Evolutionary conservation across 1,284 basidiomycete genomes (phyloP).

Genomic region (Irpex lacteus): DNA sequence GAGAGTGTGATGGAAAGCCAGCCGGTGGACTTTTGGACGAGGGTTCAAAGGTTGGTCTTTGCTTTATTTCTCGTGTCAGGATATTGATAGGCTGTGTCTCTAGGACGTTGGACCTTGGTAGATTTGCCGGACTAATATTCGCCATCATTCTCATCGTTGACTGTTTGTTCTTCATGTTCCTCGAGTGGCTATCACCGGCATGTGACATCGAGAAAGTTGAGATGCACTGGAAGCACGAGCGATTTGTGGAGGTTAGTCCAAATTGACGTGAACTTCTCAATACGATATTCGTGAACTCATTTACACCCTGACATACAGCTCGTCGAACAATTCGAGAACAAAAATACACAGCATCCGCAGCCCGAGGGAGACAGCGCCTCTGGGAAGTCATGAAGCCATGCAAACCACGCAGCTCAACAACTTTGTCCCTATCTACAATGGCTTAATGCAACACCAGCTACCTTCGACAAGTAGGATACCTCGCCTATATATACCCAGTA

Average conservation of each 20-base stretch:
- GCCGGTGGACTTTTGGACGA: slow-evolving; percentile 64
- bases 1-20: slow-evolving; percentile 57
- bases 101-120: slow-evolving; percentile 43
- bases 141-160: slow-evolving; percentile 78
- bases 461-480: no score
- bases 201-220: slow-evolving; percentile 68
- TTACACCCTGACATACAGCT: not conserved
- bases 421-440: no score
- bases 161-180: slow-evolving; percentile 72
- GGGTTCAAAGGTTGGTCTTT: slow-evolving; percentile 62
- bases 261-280: not conserved
- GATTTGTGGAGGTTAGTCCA: slow-evolving; percentile 31
- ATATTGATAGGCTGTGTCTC: slow-evolving; percentile 17
- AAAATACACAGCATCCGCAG: not conserved
- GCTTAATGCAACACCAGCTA: no score
- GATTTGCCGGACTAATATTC: slow-evolving; percentile 76
- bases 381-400: no score
- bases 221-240: slow-evolving; percentile 39
- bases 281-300: not conserved
- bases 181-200: slow-evolving; percentile 76
- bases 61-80: not conserved
- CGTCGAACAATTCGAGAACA: not conserved
- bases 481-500: no score
- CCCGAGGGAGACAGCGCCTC: no score
- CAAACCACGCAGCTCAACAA: no score